Conservation (phyloP, 306 rosid genomes). For the Cucumis melo region DNA sequence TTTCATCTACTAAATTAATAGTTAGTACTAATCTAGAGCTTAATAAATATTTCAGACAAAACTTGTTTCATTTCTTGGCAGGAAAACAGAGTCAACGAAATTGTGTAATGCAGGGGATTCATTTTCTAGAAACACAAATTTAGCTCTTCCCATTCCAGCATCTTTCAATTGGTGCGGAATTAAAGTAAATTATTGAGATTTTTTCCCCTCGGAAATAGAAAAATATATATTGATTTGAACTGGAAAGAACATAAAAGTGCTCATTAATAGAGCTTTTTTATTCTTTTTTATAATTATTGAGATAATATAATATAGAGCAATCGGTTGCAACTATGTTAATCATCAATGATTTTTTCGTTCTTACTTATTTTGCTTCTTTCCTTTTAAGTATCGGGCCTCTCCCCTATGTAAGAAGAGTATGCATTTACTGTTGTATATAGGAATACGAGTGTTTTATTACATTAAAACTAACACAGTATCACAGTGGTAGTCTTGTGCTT, state of each 20-base stretch:
- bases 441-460: too few species aligned
- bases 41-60: background rate
- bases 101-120: background rate
- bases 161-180: background rate
- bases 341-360: too few species aligned
- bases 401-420: too few species aligned
- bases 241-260: background rate
- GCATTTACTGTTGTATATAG: too few species aligned
- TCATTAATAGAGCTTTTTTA: background rate
- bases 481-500: too few species aligned
- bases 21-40: background rate
- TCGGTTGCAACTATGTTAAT: too few species aligned
- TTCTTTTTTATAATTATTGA: background rate
- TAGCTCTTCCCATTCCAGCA: background rate
- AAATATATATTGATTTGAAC: background rate
- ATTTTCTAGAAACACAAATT: background rate
- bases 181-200: background rate
- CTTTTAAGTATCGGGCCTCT: too few species aligned
- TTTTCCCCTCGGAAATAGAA: too few species aligned
- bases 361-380: too few species aligned
- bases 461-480: too few species aligned
- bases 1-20: background rate
- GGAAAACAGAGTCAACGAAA: background rate
- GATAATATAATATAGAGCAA: background rate
- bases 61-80: background rate